Conservation (phyloP, 441 rosid species). For the Theobroma grandiflorum region DNA sequence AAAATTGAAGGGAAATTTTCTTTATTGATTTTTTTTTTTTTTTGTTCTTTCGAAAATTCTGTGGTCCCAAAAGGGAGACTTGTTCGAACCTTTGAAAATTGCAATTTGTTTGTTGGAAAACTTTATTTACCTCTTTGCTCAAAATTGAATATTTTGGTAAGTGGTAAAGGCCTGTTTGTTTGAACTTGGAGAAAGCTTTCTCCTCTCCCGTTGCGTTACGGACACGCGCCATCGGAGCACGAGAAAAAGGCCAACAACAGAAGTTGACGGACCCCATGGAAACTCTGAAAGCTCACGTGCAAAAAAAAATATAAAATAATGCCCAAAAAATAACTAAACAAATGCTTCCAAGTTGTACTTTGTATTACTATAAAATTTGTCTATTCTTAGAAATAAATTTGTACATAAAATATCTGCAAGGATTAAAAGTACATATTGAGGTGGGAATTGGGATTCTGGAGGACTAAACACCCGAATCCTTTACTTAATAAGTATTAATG, state of each 20-base stretch:
- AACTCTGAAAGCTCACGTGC: neutral
- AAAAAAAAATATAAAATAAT: neutral
- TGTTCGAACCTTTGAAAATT: neutral
- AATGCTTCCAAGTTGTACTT: too few relatives aligned
- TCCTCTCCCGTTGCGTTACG: neutral
- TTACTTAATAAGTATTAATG: too few relatives aligned
- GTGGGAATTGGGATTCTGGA: too few relatives aligned
- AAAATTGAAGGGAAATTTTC: neutral
- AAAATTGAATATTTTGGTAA: neutral
- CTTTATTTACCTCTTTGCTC: neutral
- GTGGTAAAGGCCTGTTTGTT: neutral
- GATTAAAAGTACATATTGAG: too few relatives aligned
- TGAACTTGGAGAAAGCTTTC: neutral
- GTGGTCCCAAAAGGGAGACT: neutral
- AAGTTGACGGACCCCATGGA: neutral
- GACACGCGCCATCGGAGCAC: neutral
- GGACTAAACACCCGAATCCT: too few relatives aligned
- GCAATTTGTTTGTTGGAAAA: neutral
- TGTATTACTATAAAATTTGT: too few relatives aligned
- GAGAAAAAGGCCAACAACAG: neutral
- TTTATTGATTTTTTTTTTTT: neutral
- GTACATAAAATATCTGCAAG: too few relatives aligned
- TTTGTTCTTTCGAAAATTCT: neutral
- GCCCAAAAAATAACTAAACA: too few relatives aligned
- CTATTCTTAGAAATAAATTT: too few relatives aligned